These are phyloP conservation scores for Puccinia brachypodii DNA, from an alignment of 1,284 basidiomycete genomes.

Conservation along the genomic window DNA sequence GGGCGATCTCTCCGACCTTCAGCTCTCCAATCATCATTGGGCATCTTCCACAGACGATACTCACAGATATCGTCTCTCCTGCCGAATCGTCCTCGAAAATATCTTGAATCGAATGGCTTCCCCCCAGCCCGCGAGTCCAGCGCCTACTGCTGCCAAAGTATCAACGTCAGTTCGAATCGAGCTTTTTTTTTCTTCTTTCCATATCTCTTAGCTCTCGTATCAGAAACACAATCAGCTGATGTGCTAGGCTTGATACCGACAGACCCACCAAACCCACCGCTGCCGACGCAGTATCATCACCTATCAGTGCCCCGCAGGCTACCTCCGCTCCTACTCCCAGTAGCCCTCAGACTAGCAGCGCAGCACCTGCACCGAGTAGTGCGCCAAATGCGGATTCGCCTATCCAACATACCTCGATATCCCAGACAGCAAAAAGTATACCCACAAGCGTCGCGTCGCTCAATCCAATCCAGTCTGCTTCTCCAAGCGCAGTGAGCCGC, in stretches of 20 bases:
- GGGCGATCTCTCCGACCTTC: neutral
- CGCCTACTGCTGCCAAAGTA: neutral
- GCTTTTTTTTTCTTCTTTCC: neutral
- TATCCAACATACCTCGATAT: neutral
- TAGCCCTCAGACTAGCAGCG: neutral
- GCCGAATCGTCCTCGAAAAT: neutral
- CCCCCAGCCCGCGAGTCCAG: neutral
- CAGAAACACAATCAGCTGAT: neutral
- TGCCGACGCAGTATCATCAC: neutral
- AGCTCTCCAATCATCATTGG: neutral
- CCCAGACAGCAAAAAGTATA: neutral
- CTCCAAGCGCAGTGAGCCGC: neutral
- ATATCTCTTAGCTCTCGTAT: neutral
- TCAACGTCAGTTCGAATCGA: slow-evolving; percentile 12
- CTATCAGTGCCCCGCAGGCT: neutral
- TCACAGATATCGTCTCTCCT: too few species aligned
- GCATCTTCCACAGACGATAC: neutral
- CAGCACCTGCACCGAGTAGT: neutral
- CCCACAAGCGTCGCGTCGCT: neutral
- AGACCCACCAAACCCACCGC: neutral
- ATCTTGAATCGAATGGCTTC: neutral
- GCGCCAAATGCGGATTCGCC: neutral
- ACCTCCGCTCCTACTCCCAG: neutral
- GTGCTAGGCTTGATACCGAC: neutral
- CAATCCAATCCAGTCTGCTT: neutral